Evolutionary conservation across 306 rosid species (phyloP).

Genomic region (Coriaria nepalensis): DNA sequence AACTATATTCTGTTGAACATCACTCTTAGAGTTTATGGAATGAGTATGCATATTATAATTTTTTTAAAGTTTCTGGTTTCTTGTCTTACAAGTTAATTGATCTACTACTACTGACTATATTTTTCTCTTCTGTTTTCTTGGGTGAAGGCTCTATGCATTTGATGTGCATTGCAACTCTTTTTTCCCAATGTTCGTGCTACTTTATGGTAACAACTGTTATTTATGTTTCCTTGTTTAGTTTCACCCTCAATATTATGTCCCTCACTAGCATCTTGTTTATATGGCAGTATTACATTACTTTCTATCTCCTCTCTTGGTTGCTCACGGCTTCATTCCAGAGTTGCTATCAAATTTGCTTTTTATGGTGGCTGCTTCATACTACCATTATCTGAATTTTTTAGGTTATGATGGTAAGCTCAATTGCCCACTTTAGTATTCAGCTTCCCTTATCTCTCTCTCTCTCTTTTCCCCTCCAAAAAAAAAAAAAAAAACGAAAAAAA

Average conservation of each 20-base stretch:
- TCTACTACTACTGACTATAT: slow-evolving; percentile 17
- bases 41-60: slow-evolving; percentile 3
- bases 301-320: slow-evolving; percentile 81
- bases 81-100: slow-evolving; percentile 1
- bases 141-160: slow-evolving; percentile 88
- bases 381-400: slow-evolving; percentile 94
- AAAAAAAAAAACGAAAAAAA: background rate
- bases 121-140: slow-evolving; percentile 10
- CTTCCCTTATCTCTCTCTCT: background rate
- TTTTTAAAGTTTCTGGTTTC: background rate
- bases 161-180: slow-evolving; percentile 99
- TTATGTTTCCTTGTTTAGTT: slow-evolving; percentile 10
- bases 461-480: background rate
- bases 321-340: slow-evolving; percentile 87
- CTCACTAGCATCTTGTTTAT: slow-evolving; percentile 26
- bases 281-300: slow-evolving; percentile 93
- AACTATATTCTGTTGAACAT: background rate
- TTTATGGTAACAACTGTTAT: slow-evolving; percentile 44
- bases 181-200: slow-evolving; percentile 92
- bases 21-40: background rate
- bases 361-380: slow-evolving; percentile 91
- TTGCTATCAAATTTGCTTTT: slow-evolving; percentile 86
- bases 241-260: slow-evolving; percentile 11
- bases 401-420: slow-evolving; percentile 82
- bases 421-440: background rate